Evolutionary conservation across 306 rosid species (phyloP).

Genomic region (Benincasa hispida): DNA sequence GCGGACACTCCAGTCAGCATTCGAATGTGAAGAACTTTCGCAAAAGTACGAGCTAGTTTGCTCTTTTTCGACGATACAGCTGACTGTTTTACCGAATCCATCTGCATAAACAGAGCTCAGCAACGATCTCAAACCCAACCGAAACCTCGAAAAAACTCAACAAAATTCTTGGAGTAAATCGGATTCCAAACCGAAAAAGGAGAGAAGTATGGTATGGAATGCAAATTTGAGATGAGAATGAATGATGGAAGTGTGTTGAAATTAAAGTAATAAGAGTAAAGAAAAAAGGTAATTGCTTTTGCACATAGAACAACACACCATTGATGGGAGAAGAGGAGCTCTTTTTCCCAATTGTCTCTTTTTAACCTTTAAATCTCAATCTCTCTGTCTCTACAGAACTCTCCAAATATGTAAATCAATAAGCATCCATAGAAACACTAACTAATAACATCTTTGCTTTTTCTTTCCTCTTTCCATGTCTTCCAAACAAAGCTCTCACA

Average conservation of each 20-base stretch:
- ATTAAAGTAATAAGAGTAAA: slow-evolving; percentile 26
- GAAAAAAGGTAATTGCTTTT: slow-evolving; percentile 41
- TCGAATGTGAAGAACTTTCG: slow-evolving; percentile 71
- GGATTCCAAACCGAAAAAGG: not conserved
- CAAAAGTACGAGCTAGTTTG: slow-evolving; percentile 48
- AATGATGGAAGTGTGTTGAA: slow-evolving; percentile 19
- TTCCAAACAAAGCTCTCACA: not conserved
- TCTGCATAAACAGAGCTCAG: slow-evolving; percentile 25
- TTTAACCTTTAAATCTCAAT: not conserved
- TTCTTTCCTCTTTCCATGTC: not conserved
- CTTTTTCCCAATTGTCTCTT: slow-evolving; percentile 21
- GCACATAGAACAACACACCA: slow-evolving; percentile 54
- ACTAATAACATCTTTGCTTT: not conserved
- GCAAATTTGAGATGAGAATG: slow-evolving; percentile 11
- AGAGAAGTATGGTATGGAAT: slow-evolving; percentile 13
- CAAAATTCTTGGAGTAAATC: no score
- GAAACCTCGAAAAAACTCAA: not conserved
- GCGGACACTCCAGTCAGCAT: slow-evolving; percentile 43
- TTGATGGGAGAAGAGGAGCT: slow-evolving; percentile 23
- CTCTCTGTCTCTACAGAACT: not conserved
- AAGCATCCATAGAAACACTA: not conserved
- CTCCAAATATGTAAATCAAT: not conserved
- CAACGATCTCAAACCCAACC: not conserved
- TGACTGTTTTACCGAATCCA: slow-evolving; percentile 62
- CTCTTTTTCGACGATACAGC: slow-evolving; percentile 50